These are phyloP conservation scores for Sistotremastrum suecicum DNA, from an alignment of 768 basidiomycete genomes.

Conservation along the genomic window DNA sequence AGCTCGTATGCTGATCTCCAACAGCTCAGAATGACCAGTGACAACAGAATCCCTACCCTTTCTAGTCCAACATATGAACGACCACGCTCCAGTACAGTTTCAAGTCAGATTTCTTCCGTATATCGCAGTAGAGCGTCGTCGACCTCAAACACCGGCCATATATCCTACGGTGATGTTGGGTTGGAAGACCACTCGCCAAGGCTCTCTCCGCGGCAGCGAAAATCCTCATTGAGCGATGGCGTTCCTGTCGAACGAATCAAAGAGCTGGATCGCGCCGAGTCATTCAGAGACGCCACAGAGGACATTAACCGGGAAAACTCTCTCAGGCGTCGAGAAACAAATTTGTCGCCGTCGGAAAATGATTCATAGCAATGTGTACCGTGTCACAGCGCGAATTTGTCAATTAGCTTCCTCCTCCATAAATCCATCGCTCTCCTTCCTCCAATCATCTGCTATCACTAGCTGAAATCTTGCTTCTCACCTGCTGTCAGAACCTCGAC, in stretches of 20 bases:
- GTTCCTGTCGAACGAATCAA: constrained; percentile 53
- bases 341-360: not conserved
- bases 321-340: not conserved
- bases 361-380: not conserved
- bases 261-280: constrained; percentile 37
- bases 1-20: constrained; percentile 77
- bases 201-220: constrained; percentile 35
- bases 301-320: constrained; percentile 49
- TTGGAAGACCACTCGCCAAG: constrained; percentile 20
- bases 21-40: constrained; percentile 33
- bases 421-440: not conserved
- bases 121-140: too few relatives aligned
- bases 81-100: too few relatives aligned
- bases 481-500: constrained; percentile 75
- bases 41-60: not conserved
- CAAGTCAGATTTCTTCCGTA: too few relatives aligned
- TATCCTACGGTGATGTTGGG: constrained; percentile 14
- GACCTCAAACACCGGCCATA: too few relatives aligned
- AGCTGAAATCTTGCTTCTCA: constrained; percentile 8
- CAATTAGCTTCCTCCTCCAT: not conserved
- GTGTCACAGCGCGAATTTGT: not conserved
- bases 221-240: constrained; percentile 48
- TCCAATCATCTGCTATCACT: too few relatives aligned
- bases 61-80: too few relatives aligned
- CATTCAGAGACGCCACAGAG: constrained; percentile 50